Evolutionary conservation across 257 asterid genomes (phyloP).

Genomic region (Nicotiana sylvestris): DNA sequence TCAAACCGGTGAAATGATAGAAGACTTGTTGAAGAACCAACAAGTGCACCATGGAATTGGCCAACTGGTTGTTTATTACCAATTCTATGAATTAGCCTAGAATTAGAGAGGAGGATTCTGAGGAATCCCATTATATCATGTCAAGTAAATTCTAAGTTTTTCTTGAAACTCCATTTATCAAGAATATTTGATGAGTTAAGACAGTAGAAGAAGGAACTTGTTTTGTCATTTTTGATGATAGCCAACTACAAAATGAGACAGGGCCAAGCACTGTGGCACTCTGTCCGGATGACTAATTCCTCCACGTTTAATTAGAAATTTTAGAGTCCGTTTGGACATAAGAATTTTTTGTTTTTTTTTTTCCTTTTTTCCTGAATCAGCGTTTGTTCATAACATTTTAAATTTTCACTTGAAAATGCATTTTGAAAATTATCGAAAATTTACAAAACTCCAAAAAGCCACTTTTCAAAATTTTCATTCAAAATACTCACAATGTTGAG

Average conservation of each 20-base stretch:
- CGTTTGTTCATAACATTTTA: no score
- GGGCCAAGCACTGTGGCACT: no score
- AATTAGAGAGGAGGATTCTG: neutral
- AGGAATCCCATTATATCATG: neutral
- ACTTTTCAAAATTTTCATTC: no score
- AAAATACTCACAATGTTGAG: no score
- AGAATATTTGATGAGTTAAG: neutral
- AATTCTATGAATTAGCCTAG: neutral
- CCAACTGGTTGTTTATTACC: neutral
- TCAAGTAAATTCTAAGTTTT: neutral
- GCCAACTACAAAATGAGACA: neutral
- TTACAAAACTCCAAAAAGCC: no score
- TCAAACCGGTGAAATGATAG: slow-evolving; percentile 14
- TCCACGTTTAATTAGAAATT: no score
- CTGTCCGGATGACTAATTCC: no score
- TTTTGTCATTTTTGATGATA: neutral
- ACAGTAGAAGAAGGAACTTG: neutral
- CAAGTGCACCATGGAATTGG: neutral
- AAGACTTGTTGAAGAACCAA: neutral
- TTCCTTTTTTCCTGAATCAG: no score
- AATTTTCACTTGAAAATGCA: no score
- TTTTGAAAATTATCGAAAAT: no score
- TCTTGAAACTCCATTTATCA: neutral
- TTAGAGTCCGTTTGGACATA: no score
- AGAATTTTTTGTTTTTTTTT: no score